These are phyloP conservation scores for Saxophila tyrrhenica DNA, from an alignment of 495 filamentous ascomycete genomes.

Conservation along the genomic window DNA sequence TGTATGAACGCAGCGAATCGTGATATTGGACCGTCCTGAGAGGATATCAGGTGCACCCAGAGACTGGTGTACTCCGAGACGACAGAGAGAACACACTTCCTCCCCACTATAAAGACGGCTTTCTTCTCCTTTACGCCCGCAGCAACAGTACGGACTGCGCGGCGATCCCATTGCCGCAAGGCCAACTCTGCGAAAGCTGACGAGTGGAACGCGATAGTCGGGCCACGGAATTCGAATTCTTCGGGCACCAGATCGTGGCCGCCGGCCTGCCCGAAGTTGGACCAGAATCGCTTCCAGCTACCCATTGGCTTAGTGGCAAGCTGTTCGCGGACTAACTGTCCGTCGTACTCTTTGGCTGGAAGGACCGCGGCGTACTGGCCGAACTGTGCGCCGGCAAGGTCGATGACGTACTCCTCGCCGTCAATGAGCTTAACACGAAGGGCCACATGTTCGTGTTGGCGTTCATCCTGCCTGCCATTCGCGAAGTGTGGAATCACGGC, in stretches of 20 bases:
- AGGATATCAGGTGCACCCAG: too few relatives aligned
- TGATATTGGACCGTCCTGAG: too few relatives aligned
- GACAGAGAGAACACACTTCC: background rate
- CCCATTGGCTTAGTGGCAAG: background rate
- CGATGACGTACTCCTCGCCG: slow-evolving; percentile 10
- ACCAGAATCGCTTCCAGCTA: background rate
- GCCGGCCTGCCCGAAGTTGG: background rate
- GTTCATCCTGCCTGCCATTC: background rate
- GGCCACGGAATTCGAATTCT: background rate
- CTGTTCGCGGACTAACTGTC: background rate
- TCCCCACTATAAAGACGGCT: background rate
- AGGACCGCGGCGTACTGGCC: slow-evolving; percentile 4
- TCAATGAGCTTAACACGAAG: slow-evolving; percentile 7
- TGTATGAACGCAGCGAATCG: too few relatives aligned
- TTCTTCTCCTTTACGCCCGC: background rate
- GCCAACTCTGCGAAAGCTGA: background rate
- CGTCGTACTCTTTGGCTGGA: background rate
- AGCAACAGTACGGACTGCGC: background rate
- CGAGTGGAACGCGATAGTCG: background rate
- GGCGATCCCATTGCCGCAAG: background rate
- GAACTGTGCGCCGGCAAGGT: slow-evolving; percentile 18
- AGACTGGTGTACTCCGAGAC: background rate
- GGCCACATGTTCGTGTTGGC: background rate
- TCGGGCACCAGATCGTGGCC: background rate
- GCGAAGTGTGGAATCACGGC: background rate